Evolutionary conservation across 192 early-diverging fungal species (phyloP), one percentile per base, ranked within the genome.

Genomic region (Coemansia sp.): DNA sequence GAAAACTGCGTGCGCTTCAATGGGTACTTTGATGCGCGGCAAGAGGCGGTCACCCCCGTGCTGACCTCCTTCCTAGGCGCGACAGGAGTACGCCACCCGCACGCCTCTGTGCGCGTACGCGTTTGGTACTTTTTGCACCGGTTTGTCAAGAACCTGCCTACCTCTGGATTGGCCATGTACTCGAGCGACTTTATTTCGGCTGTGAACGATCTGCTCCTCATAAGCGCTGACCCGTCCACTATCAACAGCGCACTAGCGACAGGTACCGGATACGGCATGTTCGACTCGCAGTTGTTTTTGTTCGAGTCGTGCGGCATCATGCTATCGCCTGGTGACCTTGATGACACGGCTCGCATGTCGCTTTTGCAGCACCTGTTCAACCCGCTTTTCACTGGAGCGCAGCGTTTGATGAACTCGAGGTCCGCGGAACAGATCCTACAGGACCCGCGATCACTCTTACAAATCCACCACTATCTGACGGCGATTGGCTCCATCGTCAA

Each of bases 271-370:
- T 76, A 80, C 65, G 86, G 87, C 24, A 84, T 89, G 58, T 95
- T 92, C 67, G 90, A 91, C 69, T 90, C 90, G 62, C 95, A 97
- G 78, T 73, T 94, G 31, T 97, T 92, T 77, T 73, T 97, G 40
- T 97, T 95, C 85, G 96, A 98, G 77, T 90, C 94, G 9, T 93
- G 92, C 67, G 96, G 96, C n/a, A 87, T 91, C 47, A 81, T 97
- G 78, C 96, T 97, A 74, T 91, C 96, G n/a, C 79, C 89, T 29
- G 89, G 92, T 16, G 81, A 71, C 65, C 80, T 94, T 53, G 86
- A 90, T 47, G 76, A 85, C 39, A 81, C 85, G 41, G 88, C 89
- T 58, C 94, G 95, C 85, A 87, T 88, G 69, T 87, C 93, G 70
- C 69, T 70, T 33, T 76, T 87, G 15, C 75, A 95, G 85, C 89